Percentiles rank a stretch among this genome's conserved stretches.
phyloP scores from a whole-genome alignment of 495 filamentous ascomycete species.

The Acidomyces sp. region DNA sequence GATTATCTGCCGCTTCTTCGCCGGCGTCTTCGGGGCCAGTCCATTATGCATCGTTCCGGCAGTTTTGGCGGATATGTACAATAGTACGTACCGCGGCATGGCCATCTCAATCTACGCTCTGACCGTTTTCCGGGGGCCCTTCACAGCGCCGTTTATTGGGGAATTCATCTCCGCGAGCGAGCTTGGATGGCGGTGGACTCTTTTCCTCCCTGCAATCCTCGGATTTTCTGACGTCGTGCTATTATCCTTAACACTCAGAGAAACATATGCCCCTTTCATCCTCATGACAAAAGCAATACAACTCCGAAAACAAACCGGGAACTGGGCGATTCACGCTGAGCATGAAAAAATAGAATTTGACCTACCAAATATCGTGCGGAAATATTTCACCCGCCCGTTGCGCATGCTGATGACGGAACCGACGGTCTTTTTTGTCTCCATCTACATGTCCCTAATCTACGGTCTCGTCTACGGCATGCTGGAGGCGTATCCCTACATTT shows the following conservation, averaged over 20 bases:
- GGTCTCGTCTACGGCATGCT: slow-evolving; percentile 31
- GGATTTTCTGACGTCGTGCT: slow-evolving; percentile 33
- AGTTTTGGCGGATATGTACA: slow-evolving; percentile 38
- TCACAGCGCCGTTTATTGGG: slow-evolving; percentile 19
- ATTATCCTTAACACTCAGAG: slow-evolving; percentile 36
- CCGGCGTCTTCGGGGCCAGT: slow-evolving; percentile 36
- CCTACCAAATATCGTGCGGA: slow-evolving; percentile 11
- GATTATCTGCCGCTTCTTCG: slow-evolving; percentile 40
- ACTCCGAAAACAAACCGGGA: slow-evolving; percentile 45
- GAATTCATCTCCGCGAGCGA: slow-evolving; percentile 18
- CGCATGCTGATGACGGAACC: slow-evolving; percentile 13
- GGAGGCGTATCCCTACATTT: slow-evolving; percentile 36
- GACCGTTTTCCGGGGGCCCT: slow-evolving; percentile 17
- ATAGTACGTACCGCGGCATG: slow-evolving; percentile 22
- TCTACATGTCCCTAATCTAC: slow-evolving; percentile 11
- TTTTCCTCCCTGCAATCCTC: slow-evolving; percentile 47
- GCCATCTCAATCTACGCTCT: slow-evolving; percentile 5
- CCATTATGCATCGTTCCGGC: slow-evolving; percentile 38
- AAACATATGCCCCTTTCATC: slow-evolving; percentile 46
- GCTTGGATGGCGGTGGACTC: slow-evolving; percentile 32
- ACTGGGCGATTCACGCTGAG: slow-evolving; percentile 44
- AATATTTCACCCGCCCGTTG: slow-evolving; percentile 5
- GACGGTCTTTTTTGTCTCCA: slow-evolving; percentile 6
- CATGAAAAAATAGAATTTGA: slow-evolving; percentile 40
- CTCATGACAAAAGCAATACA: slow-evolving; percentile 39